phyloP scores from a whole-genome alignment of 83 land plant species.

The Picea engelmannii region DNA sequence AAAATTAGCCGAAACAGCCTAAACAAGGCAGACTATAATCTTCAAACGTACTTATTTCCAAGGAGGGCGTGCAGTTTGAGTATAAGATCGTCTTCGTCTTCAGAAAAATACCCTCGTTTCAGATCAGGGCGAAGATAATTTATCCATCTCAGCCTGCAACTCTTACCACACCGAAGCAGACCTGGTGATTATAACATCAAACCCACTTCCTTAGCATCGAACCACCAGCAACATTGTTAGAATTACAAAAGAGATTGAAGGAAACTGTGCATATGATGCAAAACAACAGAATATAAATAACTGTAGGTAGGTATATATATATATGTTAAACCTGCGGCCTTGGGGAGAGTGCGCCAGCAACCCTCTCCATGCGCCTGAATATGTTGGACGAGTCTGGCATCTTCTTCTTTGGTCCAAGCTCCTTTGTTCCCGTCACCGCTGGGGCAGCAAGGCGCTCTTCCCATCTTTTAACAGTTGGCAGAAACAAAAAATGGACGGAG shows the following conservation, averaged over 20 bases:
- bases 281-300: too few relatives aligned
- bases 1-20: too few relatives aligned
- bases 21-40: not conserved
- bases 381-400: not conserved
- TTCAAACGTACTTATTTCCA: slow-evolving; percentile 12
- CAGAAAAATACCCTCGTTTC: not conserved
- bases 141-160: slow-evolving; percentile 22
- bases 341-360: not conserved
- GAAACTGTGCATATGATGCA: too few relatives aligned
- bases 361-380: slow-evolving; percentile 1
- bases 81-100: not conserved
- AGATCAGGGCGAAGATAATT: slow-evolving; percentile 17
- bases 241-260: too few relatives aligned
- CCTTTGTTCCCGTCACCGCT: not conserved
- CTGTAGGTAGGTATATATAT: too few relatives aligned
- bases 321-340: not conserved
- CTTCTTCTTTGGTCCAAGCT: slow-evolving; percentile 2
- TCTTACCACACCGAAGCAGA: slow-evolving; percentile 14
- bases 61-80: not conserved
- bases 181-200: not conserved
- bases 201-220: too few relatives aligned
- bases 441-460: too few relatives aligned
- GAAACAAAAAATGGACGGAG: too few relatives aligned
- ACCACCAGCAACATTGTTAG: too few relatives aligned
- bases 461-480: too few relatives aligned